phyloP scores from a whole-genome alignment of 78 protist species.

The Cavenderia fasciculata region DNA sequence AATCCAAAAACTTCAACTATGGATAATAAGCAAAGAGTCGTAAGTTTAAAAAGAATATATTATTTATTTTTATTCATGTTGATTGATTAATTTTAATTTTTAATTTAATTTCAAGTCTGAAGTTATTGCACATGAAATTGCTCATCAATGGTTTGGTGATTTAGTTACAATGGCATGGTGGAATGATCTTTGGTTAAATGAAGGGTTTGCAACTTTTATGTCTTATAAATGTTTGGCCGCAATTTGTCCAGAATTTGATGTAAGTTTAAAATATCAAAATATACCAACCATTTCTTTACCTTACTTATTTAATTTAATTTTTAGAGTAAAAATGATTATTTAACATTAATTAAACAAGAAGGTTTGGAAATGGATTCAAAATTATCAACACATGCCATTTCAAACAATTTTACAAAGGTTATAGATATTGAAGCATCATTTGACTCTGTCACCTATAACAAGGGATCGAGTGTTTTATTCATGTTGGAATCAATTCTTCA shows the following conservation, averaged over 20 bases:
- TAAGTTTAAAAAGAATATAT: not conserved
- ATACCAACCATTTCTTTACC: too few species aligned
- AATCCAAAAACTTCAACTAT: constrained; percentile 17
- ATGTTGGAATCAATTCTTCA: constrained; percentile 83
- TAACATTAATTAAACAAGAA: constrained; percentile 2
- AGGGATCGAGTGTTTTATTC: constrained; percentile 85
- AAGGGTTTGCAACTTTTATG: constrained; percentile 92
- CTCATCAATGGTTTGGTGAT: constrained; percentile 97
- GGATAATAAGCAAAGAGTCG: constrained; percentile 34
- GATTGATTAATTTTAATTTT: not conserved
- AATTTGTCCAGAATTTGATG: not conserved
- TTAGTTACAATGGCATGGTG: constrained; percentile 97
- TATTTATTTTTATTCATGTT: not conserved
- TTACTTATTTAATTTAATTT: not conserved
- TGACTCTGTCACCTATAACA: constrained; percentile 83
- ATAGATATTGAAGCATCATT: constrained; percentile 55
- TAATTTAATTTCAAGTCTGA: constrained; percentile 16
- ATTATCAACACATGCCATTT: constrained; percentile 40
- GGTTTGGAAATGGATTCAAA: constrained; percentile 33
- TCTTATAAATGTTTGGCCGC: constrained; percentile 73
- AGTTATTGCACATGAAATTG: constrained; percentile 74
- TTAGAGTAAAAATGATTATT: not conserved
- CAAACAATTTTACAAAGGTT: constrained; percentile 32
- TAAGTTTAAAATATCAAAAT: not conserved
- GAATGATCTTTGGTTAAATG: constrained; percentile 94